Base-by-base conservation (phyloP, 768 basidiomycete genomes). In the Podaxis carcinomalis region DNA sequence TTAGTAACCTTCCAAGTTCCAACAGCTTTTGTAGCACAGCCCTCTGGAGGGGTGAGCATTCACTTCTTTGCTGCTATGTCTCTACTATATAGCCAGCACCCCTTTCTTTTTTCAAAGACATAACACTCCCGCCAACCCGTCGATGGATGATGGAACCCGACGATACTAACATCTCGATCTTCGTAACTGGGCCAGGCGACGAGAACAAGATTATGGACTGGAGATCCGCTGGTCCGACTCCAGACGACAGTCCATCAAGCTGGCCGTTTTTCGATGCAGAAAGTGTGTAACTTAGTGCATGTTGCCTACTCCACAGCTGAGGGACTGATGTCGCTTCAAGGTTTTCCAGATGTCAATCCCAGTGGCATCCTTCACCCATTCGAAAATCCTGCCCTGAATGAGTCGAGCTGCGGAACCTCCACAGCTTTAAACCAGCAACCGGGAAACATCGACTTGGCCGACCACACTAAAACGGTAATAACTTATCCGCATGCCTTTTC, bases 11-110 rank as follows among this genome's bases (percentile, higher is more conserved):
- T 21, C 39, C 32, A 57, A 57, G 36, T 47, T 21, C 39, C 32
- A 57, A 57, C 47, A 57, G 57, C 57, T 39, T 50, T n/a, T 44
- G 56, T 16, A 5, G 28, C 57, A 57, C 57, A 57, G 57, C 59
- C 42, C 32, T 51, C 9, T 39, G 28, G 1, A 37, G 21, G 10
- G 23, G 35, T 2, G 27, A 23, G 19, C 6, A 23, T 37, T 25
- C n/a, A 16, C n/a, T n/a, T 7, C 19, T 27, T 19, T 55, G 52
- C 59, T 60, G 53, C 52, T 61, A 44, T 10, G 16, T 36, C 7
- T 19, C 46, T 32, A 32, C 28, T 58, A 51, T 58, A 58, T 58
- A 59, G 19, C 16, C 42, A 4, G 7, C 40, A 10, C 7, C 56
- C 49, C 35, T 28, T 52, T 7, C 9, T 16, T 16, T 44, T 44